phyloP scores from a whole-genome alignment of 2,329 filamentous ascomycete genomes.

The Sporothrix phasma region DNA sequence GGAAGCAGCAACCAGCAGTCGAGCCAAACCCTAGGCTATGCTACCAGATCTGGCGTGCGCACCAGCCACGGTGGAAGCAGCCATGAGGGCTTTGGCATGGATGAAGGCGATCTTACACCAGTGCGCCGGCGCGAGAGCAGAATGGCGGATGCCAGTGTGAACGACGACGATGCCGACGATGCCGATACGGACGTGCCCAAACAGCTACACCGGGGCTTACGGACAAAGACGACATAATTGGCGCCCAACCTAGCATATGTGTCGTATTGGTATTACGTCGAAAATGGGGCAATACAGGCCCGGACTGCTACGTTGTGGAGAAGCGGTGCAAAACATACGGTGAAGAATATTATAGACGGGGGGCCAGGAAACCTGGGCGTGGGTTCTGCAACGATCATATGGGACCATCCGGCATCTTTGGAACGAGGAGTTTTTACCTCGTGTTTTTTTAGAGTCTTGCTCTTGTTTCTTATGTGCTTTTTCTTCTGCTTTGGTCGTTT shows the following conservation, averaged over 20 bases:
- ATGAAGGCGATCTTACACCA: constrained; percentile 4
- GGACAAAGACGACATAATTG: constrained; percentile 7
- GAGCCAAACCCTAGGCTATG: not conserved
- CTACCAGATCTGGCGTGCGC: not conserved
- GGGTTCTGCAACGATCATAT: not conserved
- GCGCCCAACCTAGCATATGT: too few species aligned
- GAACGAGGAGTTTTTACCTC: not conserved
- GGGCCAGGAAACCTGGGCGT: not conserved
- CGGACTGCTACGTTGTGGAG: not conserved
- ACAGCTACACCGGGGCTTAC: not conserved
- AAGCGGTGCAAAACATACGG: not conserved
- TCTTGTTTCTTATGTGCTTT: not conserved
- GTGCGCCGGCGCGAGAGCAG: constrained; percentile 8
- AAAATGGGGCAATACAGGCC: not conserved
- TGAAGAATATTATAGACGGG: not conserved
- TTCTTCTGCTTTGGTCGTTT: not conserved
- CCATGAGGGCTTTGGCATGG: not conserved
- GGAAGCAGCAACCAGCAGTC: not conserved
- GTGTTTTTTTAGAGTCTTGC: not conserved
- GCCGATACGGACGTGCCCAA: constrained; percentile 16
- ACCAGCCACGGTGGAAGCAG: not conserved
- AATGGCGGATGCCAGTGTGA: not conserved
- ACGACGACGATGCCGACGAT: constrained; percentile 7
- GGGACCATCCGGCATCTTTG: not conserved
- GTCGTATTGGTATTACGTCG: not conserved